Evolutionary conservation across 108 stramenopile genomes (phyloP).

Genomic region (Nitzschia sp.): DNA sequence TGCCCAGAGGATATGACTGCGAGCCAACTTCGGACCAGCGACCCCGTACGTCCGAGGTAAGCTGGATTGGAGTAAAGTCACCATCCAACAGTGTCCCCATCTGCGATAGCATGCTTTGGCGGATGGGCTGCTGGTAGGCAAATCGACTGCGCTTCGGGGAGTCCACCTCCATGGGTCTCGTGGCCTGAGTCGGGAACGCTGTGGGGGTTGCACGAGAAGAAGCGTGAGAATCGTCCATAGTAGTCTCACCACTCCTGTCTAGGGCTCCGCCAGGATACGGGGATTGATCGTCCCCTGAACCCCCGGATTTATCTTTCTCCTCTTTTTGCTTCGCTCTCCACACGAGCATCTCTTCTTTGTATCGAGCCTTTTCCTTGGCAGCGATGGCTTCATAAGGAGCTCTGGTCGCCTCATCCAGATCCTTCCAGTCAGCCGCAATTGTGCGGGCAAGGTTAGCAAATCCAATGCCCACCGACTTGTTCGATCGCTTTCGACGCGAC

Average conservation of each 20-base stretch:
- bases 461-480: constrained; percentile 44
- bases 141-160: neutral
- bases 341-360: constrained; percentile 44
- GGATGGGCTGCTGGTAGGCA: constrained; percentile 1
- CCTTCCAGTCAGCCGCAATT: constrained; percentile 67
- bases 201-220: neutral
- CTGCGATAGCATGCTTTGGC: neutral
- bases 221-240: neutral
- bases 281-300: neutral
- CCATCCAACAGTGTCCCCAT: neutral
- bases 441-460: constrained; percentile 70
- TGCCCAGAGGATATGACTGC: neutral
- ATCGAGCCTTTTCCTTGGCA: constrained; percentile 40
- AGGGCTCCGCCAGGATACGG: neutral
- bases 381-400: constrained; percentile 49
- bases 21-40: neutral
- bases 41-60: neutral
- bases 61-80: neutral
- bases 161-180: neutral
- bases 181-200: neutral
- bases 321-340: constrained; percentile 50
- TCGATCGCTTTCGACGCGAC: constrained; percentile 16
- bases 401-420: constrained; percentile 32
- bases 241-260: constrained; percentile 1
- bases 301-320: constrained; percentile 20